Base-by-base conservation (phyloP, 2,329 filamentous ascomycete genomes). In the Hirsutella thompsonii region DNA sequence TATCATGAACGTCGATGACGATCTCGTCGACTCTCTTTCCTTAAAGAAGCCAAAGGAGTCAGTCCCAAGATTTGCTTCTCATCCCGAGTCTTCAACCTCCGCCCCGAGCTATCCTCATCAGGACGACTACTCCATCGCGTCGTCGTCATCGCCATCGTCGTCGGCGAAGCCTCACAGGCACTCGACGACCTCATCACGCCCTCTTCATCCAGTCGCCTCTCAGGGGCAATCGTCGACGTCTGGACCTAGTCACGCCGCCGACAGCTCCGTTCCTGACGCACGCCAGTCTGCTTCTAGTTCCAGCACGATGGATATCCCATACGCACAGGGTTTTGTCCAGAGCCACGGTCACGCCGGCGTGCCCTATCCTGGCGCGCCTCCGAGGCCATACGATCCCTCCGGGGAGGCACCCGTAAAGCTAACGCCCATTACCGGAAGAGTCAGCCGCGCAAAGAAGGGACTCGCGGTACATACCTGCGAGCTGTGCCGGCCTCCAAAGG, bases 391-490 rank as follows among this genome's bases (percentile, higher is more conserved):
- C 49, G 52, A 58, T 42, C 52, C 57, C 32, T 52, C 57, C 36
- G 48, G 53, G 33, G 66, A 67, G 33, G 44, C 61, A 13, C 62
- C 63, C 14, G 56, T 72, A 49, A 75, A 69, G 53, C 57, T 72
- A 47, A 76, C 72, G 19, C 72, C 72, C 10, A 71, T 76, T 46
- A 76, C 72, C 21, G 61, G 68, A 18, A 68, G 72, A 45, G 67
- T 74, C 33, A 76, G 72, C 52, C 67, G 72, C 46, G 72, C 72
- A 36, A 74, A 72, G 62, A 76, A 76, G 54, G 72, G 72, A 11
- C 61, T 75, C n/a, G 69, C 69, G 14, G 72, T 76, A 40, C 72
- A 76, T 52, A 64, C 60, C 2, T 76, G 72, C 47, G 66, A 74
- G 5, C 57, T 62, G 41, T 76, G 72, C 48, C 64, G 59, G 44